Evolutionary conservation across 1,139 yeast species (phyloP).

Genomic region (Debaryomycetaceae sp.): DNA sequence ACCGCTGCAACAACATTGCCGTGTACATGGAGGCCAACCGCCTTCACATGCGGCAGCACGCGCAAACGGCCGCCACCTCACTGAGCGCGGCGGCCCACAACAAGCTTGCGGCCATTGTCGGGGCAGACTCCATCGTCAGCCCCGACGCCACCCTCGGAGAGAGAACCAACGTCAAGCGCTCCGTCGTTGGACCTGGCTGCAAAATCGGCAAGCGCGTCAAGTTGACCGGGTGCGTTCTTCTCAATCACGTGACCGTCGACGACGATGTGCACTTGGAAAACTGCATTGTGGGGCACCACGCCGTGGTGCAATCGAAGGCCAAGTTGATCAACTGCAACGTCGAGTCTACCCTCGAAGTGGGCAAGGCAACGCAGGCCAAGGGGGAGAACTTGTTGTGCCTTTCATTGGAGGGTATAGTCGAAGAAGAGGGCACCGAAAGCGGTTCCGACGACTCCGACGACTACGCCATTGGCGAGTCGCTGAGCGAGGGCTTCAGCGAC

Average conservation of each 20-base stretch:
- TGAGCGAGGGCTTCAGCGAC: too few relatives aligned
- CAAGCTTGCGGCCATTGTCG: conserved; percentile 73
- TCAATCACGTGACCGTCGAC: conserved; percentile 67
- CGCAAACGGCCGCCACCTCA: conserved; percentile 19
- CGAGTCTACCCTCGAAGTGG: conserved; percentile 72
- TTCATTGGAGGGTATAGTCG: conserved; percentile 50
- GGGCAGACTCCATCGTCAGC: conserved; percentile 81
- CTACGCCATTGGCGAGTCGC: conserved; percentile 14
- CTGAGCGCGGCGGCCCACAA: conserved; percentile 17
- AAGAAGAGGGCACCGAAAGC: conserved; percentile 19
- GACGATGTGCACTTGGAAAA: conserved; percentile 88
- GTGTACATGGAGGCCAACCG: conserved; percentile 93
- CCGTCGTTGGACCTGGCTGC: conserved; percentile 78
- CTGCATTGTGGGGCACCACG: conserved; percentile 76
- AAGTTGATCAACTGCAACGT: conserved; percentile 75
- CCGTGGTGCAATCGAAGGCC: conserved; percentile 53
- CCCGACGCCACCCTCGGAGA: conserved; percentile 58
- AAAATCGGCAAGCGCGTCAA: conserved; percentile 81
- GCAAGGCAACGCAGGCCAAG: conserved; percentile 60
- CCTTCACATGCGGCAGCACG: conserved; percentile 55
- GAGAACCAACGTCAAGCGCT: conserved; percentile 74
- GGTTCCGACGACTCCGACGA: conserved; percentile 23
- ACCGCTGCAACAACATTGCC: conserved; percentile 72
- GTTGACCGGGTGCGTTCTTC: conserved; percentile 77
- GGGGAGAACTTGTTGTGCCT: conserved; percentile 78